Conservation (phyloP, 2,329 filamentous ascomycete species). For the Hymenoscyphus albidus region DNA sequence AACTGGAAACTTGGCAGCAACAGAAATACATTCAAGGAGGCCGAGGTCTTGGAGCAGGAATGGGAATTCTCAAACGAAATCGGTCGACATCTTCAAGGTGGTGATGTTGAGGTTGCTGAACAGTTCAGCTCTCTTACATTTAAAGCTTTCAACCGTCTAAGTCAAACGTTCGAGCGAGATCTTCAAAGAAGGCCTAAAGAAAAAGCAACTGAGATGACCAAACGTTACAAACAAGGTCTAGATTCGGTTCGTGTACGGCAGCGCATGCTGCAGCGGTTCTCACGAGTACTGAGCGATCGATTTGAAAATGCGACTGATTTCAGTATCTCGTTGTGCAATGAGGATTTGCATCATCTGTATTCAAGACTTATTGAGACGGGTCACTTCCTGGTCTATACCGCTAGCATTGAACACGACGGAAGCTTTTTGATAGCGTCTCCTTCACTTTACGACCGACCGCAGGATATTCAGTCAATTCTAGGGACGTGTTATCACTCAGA, state of each 20-base stretch:
- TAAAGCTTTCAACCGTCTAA: constrained; percentile 85
- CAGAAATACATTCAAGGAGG: constrained; percentile 99
- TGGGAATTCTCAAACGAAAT: constrained; percentile 98
- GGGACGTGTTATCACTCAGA: constrained; percentile 72
- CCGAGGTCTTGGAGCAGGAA: constrained; percentile 93
- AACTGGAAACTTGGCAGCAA: constrained; percentile 97
- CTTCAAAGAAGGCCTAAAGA: constrained; percentile 81
- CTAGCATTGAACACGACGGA: constrained; percentile 66
- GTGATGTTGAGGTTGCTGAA: constrained; percentile 94
- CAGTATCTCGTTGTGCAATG: constrained; percentile 70
- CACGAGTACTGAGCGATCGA: constrained; percentile 80
- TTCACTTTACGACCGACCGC: constrained; percentile 66
- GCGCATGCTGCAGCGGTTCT: constrained; percentile 94
- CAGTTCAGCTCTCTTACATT: constrained; percentile 94
- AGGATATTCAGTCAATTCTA: constrained; percentile 82
- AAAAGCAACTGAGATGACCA: constrained; percentile 84
- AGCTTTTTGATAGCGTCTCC: constrained; percentile 84
- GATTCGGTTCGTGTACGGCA: constrained; percentile 96
- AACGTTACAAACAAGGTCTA: constrained; percentile 90
- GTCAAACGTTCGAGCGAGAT: constrained; percentile 87
- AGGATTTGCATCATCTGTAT: constrained; percentile 71
- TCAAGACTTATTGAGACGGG: constrained; percentile 76
- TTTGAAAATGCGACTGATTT: constrained; percentile 98
- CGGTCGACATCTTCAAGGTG: constrained; percentile 83
- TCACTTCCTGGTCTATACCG: constrained; percentile 81